phyloP scores from a whole-genome alignment of 495 filamentous ascomycete species.

The Daldinia grandis region DNA sequence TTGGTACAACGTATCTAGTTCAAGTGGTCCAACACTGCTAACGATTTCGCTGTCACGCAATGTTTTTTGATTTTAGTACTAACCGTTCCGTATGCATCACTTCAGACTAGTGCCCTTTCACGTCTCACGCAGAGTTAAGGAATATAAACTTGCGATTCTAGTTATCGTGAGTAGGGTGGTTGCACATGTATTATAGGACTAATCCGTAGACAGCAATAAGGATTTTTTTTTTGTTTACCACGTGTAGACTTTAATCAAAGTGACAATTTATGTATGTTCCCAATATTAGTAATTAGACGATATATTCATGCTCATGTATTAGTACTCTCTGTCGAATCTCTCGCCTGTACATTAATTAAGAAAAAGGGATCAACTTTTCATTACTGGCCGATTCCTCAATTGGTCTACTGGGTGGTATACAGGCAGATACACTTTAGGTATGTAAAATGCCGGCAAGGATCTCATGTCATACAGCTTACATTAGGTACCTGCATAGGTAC shows the following conservation, averaged over 20 bases:
- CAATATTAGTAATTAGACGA: neutral
- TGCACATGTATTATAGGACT: conserved; percentile 40
- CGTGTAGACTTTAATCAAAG: neutral
- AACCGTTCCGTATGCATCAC: conserved; percentile 4
- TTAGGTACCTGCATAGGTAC: too few species aligned
- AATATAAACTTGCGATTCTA: neutral
- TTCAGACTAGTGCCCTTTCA: neutral
- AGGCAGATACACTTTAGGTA: neutral
- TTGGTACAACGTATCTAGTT: conserved; percentile 10
- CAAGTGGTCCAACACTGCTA: conserved; percentile 16
- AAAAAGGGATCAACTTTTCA: too few species aligned
- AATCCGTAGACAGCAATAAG: conserved; percentile 42
- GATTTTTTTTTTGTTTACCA: neutral
- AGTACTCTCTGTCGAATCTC: too few species aligned
- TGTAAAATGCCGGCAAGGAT: neutral
- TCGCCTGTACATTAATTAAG: too few species aligned
- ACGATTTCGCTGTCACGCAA: conserved; percentile 22
- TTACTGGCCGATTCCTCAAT: too few species aligned
- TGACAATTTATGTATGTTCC: neutral
- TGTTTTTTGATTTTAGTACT: conserved; percentile 25
- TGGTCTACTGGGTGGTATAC: too few species aligned
- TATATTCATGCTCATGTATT: neutral
- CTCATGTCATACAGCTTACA: neutral
- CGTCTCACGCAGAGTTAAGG: neutral
- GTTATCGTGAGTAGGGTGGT: conserved; percentile 5